A percentile compares a stretch with the other conserved stretches of the same genome.
These are phyloP conservation scores for Pyrus betulifolia DNA, from an alignment of 306 rosid species.

Conservation along the genomic window DNA sequence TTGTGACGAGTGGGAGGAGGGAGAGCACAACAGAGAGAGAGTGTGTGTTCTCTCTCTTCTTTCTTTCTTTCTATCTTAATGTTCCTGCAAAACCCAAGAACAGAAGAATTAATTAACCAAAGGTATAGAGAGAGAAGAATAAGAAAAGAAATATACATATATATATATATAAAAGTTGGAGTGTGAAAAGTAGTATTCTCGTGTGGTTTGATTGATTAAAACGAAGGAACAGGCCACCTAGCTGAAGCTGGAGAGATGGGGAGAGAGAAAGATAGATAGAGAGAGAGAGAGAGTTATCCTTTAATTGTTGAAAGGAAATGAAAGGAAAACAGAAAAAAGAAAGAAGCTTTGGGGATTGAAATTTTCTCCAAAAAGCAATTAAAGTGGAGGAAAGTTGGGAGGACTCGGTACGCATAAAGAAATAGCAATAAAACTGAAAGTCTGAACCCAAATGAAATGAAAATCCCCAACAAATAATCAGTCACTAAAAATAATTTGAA, in stretches of 20 bases:
- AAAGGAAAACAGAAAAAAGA: background rate
- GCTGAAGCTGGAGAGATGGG: background rate
- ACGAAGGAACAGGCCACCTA: conserved; percentile 2
- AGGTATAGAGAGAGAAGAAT: conserved; percentile 12
- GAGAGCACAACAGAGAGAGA: conserved; percentile 3
- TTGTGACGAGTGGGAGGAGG: conserved; percentile 35
- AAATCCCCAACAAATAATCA: background rate
- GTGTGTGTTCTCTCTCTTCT: background rate
- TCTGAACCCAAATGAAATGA: background rate
- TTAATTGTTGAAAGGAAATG: conserved; percentile 19
- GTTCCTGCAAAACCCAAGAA: conserved; percentile 72
- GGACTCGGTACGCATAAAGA: conserved; percentile 17
- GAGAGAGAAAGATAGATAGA: too few relatives aligned
- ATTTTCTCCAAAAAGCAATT: conserved; percentile 29
- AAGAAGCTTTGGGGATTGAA: conserved; percentile 32
- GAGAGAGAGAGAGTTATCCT: conserved; percentile 15
- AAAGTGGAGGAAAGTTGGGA: background rate
- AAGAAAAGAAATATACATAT: background rate
- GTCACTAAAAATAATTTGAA: conserved; percentile 7
- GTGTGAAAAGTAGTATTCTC: conserved; percentile 60
- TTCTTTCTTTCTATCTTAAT: conserved; percentile 32
- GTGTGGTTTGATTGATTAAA: conserved; percentile 63
- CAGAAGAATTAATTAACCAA: conserved; percentile 20
- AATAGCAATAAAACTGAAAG: background rate
- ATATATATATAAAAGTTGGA: background rate